Evolutionary conservation across 1,284 basidiomycete species (phyloP).

Genomic region (Nidula niveotomentosa): DNA sequence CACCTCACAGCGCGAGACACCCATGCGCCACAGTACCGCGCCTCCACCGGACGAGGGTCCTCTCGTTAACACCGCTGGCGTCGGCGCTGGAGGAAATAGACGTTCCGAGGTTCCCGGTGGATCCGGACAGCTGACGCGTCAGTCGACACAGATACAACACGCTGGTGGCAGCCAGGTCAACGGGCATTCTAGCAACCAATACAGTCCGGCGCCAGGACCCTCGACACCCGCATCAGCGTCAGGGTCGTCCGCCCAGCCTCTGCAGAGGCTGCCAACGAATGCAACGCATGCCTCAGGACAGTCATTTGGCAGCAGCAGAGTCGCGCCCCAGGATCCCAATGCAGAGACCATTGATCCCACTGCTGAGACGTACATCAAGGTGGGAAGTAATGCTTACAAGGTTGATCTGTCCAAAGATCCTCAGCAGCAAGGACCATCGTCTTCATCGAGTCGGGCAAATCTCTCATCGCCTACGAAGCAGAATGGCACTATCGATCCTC

Average conservation of each 20-base stretch:
- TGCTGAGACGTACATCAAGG: slow-evolving; percentile 64
- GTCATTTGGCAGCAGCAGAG: neutral
- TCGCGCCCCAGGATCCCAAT: slow-evolving; percentile 39
- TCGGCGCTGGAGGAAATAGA: slow-evolving; percentile 57
- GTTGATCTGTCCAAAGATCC: slow-evolving; percentile 69
- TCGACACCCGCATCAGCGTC: slow-evolving; percentile 7
- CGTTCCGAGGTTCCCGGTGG: slow-evolving; percentile 16
- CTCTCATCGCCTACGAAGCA: slow-evolving; percentile 28
- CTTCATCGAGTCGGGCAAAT: slow-evolving; percentile 22
- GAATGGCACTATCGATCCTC: slow-evolving; percentile 53
- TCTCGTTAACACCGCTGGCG: slow-evolving; percentile 59
- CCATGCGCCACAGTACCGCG: slow-evolving; percentile 22
- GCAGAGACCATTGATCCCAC: slow-evolving; percentile 59
- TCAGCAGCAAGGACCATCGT: slow-evolving; percentile 33
- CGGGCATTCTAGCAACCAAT: slow-evolving; percentile 16
- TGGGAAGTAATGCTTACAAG: slow-evolving; percentile 63
- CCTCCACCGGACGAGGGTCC: slow-evolving; percentile 37
- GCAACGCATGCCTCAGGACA: slow-evolving; percentile 2
- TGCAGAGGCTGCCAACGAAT: slow-evolving; percentile 11
- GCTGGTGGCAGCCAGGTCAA: slow-evolving; percentile 22
- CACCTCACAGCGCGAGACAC: slow-evolving; percentile 47
- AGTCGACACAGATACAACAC: slow-evolving; percentile 22
- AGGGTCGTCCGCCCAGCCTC: slow-evolving; percentile 7
- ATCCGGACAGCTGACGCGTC: slow-evolving; percentile 19
- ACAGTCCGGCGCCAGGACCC: slow-evolving; percentile 7